phyloP scores from a whole-genome alignment of 805 yeast genomes.

The Metschnikowia cubensis region DNA sequence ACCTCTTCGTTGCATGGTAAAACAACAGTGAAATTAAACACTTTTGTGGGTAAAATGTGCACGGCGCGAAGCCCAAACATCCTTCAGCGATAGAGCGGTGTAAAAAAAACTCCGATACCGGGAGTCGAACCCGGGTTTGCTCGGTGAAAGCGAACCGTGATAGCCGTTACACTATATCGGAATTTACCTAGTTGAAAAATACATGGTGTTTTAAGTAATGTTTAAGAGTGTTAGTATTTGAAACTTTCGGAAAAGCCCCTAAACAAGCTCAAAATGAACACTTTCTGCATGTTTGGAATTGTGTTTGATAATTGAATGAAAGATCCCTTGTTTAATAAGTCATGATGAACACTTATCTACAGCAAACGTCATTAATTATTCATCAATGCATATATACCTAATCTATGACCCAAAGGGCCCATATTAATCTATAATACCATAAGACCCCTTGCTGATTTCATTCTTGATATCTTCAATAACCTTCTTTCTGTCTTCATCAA shows the following conservation, averaged over 20 bases:
- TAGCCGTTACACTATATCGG: conserved; percentile 83
- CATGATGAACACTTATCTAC: too few species aligned
- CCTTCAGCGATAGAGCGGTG: background rate
- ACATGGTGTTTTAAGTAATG: background rate
- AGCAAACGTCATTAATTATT: background rate
- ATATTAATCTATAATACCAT: conserved; percentile 17
- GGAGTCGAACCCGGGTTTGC: conserved; percentile 86
- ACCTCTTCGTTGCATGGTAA: conserved; percentile 11
- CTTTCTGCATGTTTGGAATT: too few species aligned
- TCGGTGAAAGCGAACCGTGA: conserved; percentile 84
- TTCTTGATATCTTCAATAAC: conserved; percentile 16
- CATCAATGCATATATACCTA: conserved; percentile 2
- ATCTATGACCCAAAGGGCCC: conserved; percentile 8
- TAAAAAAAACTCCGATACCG: conserved; percentile 60
- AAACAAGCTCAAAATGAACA: too few species aligned
- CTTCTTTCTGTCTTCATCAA: conserved; percentile 23
- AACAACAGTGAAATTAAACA: too few species aligned
- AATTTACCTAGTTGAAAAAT: conserved; percentile 13
- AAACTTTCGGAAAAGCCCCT: too few species aligned
- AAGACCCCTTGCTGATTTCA: conserved; percentile 22
- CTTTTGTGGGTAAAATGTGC: background rate
- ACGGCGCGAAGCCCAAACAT: conserved; percentile 1
- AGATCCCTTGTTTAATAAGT: too few species aligned
- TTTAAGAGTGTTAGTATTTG: too few species aligned
- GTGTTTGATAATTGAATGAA: background rate